Evolutionary conservation across 1,139 yeast genomes (phyloP), one percentile per base, ranked within the genome.

Genomic region (Maudiozyma humilis): DNA sequence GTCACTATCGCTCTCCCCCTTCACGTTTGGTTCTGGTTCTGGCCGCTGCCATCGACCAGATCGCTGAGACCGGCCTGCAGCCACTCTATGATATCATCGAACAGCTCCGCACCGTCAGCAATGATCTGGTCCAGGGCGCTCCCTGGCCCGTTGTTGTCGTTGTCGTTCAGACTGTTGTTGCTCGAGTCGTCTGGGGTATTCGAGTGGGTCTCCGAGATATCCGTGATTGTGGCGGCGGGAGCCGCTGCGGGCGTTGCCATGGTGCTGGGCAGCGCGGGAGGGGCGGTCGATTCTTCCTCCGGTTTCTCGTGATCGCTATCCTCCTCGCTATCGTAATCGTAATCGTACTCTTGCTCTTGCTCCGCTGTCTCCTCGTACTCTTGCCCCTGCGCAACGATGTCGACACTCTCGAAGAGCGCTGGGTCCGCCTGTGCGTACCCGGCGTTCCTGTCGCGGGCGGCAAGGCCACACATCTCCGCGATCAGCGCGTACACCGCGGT

Each of bases 401-500:
- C 27, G 6, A 23, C 27, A 23, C 27, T 6, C 8, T 23, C 27
- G 27, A 23, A 23, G 8, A 23, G 27, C n/a, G 32, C 40, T 19
- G 38, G 38, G 14, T 18, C 27, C 8, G 27, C 27, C 27, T 6
- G 8, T 6, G 10, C 8, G 27, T 23, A 23, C 27, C 27, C 43
- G 3, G 10, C 3, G n/a, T 36, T 43, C 20, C 38, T 34, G 27
- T 46, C 46, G 10, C 25, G 25, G 5, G 4, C 37, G 15, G 29
- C 32, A 3, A 35, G 17, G 14, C 74, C 72, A 42, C 86, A 65
- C 1, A 86, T 70, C 23, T 82, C 85, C 62, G 95, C 84, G 3
- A 89, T 52, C 32, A 88, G 69, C 52, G 82, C 78, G 62, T 86
- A 89, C 3, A 89, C 72, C 49, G 86, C 86, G 8, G 74, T 69